Evolutionary conservation across 1,139 yeast species (phyloP).

Genomic region (Nakaseomyces nivariensis): DNA sequence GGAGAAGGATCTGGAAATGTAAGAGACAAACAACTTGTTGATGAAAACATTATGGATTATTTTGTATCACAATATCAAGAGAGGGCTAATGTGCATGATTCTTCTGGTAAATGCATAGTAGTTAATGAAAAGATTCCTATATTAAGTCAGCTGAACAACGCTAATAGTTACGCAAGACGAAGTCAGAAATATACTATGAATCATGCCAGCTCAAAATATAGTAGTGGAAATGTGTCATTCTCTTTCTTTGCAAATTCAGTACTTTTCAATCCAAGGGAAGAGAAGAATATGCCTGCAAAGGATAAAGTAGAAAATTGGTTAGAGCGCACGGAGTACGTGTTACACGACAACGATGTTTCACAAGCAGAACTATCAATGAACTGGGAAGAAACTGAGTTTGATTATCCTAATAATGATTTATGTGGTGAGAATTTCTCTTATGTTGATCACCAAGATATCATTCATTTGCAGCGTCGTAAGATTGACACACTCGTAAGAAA

Average conservation of each 20-base stretch:
- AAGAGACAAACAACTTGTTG: neutral
- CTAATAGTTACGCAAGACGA: neutral
- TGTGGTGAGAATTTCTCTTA: constrained; percentile 2
- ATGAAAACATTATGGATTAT: neutral
- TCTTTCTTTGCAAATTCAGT: neutral
- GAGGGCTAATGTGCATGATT: neutral
- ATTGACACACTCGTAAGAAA: constrained; percentile 24
- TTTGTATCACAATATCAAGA: neutral
- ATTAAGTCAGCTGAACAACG: neutral
- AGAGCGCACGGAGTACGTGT: constrained; percentile 39
- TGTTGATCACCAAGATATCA: constrained; percentile 16
- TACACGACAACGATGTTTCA: neutral
- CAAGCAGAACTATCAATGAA: constrained; percentile 16
- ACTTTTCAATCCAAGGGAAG: constrained; percentile 47
- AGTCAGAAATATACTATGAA: neutral
- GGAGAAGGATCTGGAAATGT: neutral
- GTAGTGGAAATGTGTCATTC: neutral
- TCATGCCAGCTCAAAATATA: neutral
- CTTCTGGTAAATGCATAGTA: neutral
- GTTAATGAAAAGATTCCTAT: neutral
- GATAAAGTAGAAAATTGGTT: constrained; percentile 63
- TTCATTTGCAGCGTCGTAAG: constrained; percentile 24
- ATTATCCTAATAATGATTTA: constrained; percentile 7
- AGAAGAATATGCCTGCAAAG: constrained; percentile 46
- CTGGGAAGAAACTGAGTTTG: constrained; percentile 29